Base-by-base conservation (phyloP, 164 flowering plant species). In the Cinnamomum chago region DNA sequence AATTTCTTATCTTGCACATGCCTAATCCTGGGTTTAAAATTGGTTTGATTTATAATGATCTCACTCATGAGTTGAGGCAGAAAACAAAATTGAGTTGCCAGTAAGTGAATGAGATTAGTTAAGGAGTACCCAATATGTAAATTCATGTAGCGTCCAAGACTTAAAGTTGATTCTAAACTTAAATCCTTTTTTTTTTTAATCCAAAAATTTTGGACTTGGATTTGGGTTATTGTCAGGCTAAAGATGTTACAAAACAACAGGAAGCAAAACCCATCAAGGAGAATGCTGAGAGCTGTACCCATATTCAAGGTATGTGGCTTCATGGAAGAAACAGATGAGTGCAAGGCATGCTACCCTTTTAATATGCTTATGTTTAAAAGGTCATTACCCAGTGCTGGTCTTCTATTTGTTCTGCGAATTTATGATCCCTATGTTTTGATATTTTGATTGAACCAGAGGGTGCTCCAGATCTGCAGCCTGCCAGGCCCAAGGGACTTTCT, bases 381-480 rank as follows among this genome's bases (percentile, higher is more conserved):
- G 35, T 30, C 35, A 30, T 5, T 30, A 30, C 35, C 35, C 35
- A 30, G 5, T 30, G 35, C 35, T 30, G 35, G 35, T 30, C 24
- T 17, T 24, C 47, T 11, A 17, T 67, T 18, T n/a, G 35, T 40
- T 50, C 47, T 6, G 58, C 23, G 30, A 23, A 68, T 5, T 50
- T 79, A 40, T 33, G 52, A 3, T 9, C 74, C 14, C 2, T 24
- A 10, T 67, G 62, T 11, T 67, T 67, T 76, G 66, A 9, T 76
- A 75, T 24, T 72, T 24, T 72, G 25, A 33, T 23, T 24, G 14
- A 14, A 40, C 47, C 47, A 40, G 47, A 9, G 47, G 51, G 75
- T 78, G 82, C 82, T 82, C 77, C 78, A 52, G 80, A 65, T 68
- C 72, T 79, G 77, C 81, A 82, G 84, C 81, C 86, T 22, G 87